These are phyloP conservation scores for Baudoinia panamericana DNA, from an alignment of 495 filamentous ascomycete species.

Conservation along the genomic window DNA sequence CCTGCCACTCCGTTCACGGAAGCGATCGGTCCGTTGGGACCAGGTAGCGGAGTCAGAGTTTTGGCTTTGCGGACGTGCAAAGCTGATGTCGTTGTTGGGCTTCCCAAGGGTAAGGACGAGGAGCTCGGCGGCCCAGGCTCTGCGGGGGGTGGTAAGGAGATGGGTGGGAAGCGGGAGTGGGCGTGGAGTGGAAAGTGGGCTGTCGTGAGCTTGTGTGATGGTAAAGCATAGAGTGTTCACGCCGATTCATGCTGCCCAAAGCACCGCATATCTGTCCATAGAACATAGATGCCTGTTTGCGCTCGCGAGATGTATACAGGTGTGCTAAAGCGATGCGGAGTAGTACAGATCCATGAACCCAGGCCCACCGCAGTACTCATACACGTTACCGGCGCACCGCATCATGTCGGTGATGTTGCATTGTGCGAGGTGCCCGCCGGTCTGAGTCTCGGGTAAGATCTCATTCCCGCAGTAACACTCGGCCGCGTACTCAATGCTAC, in stretches of 20 bases:
- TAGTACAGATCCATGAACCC: conserved; percentile 17
- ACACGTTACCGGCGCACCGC: conserved; percentile 8
- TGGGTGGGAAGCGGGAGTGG: conserved; percentile 70
- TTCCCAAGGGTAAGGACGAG: conserved; percentile 71
- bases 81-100: conserved; percentile 84
- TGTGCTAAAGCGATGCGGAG: conserved; percentile 4
- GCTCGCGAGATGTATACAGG: no score
- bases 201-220: conserved; percentile 76
- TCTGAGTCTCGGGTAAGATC: conserved; percentile 2
- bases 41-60: conserved; percentile 63
- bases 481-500: conserved; percentile 13
- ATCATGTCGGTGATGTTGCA: conserved; percentile 7
- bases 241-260: no score
- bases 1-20: conserved; percentile 72
- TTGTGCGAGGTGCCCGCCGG: neutral
- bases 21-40: conserved; percentile 78
- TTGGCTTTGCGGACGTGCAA: conserved; percentile 88
- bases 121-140: conserved; percentile 53
- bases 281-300: no score
- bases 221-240: no score
- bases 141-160: conserved; percentile 52
- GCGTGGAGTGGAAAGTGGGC: conserved; percentile 97
- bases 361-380: conserved; percentile 15
- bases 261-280: no score
- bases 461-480: conserved; percentile 21